phyloP scores from a whole-genome alignment of 768 basidiomycete species.

The Xerocomellus chrysenteron region DNA sequence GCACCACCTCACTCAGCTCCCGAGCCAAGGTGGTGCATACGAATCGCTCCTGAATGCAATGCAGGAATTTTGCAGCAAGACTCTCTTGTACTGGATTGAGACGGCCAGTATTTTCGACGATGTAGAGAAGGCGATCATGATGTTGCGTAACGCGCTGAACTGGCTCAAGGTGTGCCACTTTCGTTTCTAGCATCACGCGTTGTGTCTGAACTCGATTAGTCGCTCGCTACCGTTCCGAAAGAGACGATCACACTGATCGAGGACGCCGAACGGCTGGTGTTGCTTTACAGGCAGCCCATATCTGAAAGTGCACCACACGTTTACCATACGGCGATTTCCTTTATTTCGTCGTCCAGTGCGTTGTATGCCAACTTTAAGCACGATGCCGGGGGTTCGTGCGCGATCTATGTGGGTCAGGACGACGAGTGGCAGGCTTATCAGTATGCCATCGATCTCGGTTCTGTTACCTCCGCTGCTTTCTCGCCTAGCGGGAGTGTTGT shows the following conservation, averaged over 20 bases:
- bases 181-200: background rate
- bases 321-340: conserved; percentile 9
- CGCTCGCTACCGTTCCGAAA: background rate
- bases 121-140: conserved; percentile 9
- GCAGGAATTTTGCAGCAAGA: conserved; percentile 4
- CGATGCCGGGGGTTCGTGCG: conserved; percentile 2
- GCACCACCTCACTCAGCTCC: conserved; percentile 15
- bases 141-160: conserved; percentile 3
- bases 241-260: conserved; percentile 2
- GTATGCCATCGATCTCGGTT: conserved; percentile 1
- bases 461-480: conserved; percentile 12
- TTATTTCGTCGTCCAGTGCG: conserved; percentile 5
- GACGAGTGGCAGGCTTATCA: conserved; percentile 6
- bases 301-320: conserved; percentile 14
- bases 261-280: conserved; percentile 12
- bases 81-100: conserved; percentile 16
- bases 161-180: conserved; percentile 12
- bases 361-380: conserved; percentile 14
- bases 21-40: background rate
- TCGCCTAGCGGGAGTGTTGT: conserved; percentile 9
- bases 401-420: background rate
- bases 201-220: background rate
- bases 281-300: conserved; percentile 13
- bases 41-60: conserved; percentile 4
- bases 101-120: conserved; percentile 9